phyloP scores from a whole-genome alignment of 441 rosid species.

The Adansonia gregorii region DNA sequence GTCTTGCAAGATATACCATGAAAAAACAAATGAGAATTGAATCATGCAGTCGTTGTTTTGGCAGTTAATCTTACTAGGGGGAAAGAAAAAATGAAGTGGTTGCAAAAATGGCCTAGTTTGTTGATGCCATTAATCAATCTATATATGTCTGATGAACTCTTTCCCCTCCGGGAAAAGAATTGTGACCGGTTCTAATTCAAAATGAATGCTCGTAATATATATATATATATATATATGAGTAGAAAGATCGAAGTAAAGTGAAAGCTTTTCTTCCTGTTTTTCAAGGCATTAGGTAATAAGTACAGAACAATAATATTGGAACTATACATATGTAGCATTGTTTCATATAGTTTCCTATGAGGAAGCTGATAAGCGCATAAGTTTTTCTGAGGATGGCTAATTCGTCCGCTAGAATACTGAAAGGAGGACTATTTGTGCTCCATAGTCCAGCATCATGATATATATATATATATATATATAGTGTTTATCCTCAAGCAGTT shows the following conservation, averaged over 20 bases:
- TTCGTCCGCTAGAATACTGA: background rate
- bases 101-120: background rate
- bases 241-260: background rate
- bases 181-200: background rate
- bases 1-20: background rate
- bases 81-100: background rate
- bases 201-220: background rate
- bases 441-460: too few species aligned
- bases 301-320: background rate
- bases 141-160: background rate
- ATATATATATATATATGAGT: background rate
- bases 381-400: background rate
- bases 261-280: background rate
- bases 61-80: background rate
- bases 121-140: background rate
- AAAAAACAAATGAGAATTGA: background rate
- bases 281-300: slow-evolving; percentile 1
- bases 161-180: background rate
- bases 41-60: background rate
- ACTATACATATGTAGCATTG: background rate
- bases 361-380: background rate
- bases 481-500: slow-evolving; percentile 13
- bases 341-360: background rate
- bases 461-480: too few species aligned
- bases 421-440: background rate